Evolutionary conservation across 257 asterid genomes (phyloP).

Genomic region (Solanum pinnatisectum): DNA sequence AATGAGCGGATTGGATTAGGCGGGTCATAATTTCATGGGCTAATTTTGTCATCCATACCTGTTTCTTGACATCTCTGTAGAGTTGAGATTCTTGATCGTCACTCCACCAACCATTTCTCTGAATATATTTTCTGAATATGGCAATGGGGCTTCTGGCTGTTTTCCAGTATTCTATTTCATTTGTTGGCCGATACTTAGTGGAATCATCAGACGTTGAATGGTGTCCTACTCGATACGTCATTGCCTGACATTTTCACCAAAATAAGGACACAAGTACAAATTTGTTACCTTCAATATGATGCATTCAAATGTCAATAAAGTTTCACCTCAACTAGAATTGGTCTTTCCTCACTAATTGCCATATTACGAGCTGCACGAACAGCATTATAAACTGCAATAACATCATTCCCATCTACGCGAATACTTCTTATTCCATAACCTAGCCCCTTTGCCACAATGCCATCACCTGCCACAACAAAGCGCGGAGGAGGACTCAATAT

Average conservation of each 20-base stretch:
- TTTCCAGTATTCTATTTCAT: conserved; percentile 78
- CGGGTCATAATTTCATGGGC: neutral
- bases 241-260: conserved; percentile 31
- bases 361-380: conserved; percentile 65
- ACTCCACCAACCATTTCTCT: conserved; percentile 76
- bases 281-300: neutral
- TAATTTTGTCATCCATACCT: conserved; percentile 31
- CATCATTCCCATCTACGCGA: conserved; percentile 81
- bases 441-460: conserved; percentile 70
- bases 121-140: conserved; percentile 66
- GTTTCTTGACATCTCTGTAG: conserved; percentile 37
- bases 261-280: neutral
- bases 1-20: neutral
- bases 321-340: conserved; percentile 75
- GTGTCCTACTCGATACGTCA: conserved; percentile 82
- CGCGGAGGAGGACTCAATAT: neutral
- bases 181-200: conserved; percentile 59
- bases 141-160: conserved; percentile 40
- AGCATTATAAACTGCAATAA: conserved; percentile 62
- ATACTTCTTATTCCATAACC: conserved; percentile 76
- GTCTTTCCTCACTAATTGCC: conserved; percentile 56
- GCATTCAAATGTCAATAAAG: neutral
- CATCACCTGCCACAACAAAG: conserved; percentile 53
- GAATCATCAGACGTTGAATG: conserved; percentile 95
- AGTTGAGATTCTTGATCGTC: conserved; percentile 48